Base-by-base conservation (phyloP, 2,329 filamentous ascomycete genomes). In the Domatiomyces catenatus region DNA sequence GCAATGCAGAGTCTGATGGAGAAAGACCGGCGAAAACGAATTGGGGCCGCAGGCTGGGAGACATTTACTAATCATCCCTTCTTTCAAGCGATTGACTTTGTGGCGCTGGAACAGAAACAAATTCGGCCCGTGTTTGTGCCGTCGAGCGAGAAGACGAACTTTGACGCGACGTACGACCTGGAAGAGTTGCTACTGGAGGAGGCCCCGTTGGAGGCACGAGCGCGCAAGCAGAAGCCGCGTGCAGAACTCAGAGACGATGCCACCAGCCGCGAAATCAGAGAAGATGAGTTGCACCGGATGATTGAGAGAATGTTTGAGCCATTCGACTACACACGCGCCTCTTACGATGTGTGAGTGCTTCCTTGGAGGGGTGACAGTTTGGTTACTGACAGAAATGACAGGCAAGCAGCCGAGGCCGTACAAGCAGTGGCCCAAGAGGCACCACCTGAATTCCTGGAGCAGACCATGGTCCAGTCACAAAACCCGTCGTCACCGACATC, bases 131-230 rank as follows among this genome's bases (percentile, higher is more conserved):
- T 96, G 2, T 98, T 98, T 64, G 78, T 84, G 18, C 92, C 92
- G 0, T 94, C 90, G 0, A 89, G 87, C 50, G 92, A 96, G 47
- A 98, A 98, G 75, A 96, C 92, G 2, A 98, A 98, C 65, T 98
- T 98, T 59, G 92, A 98, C 67, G 92, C 92, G 3, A 98, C 92
- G 0, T 96, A 98, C 64, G 92, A 98, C 66, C 71, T 98, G 48
- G 92, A 98, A 64, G 92, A 98, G 66, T 68, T 98, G 18, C 70
- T 98, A 1, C 69, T 98, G 44, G 92, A 98, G 67, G 92, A 98
- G 65, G 92, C 92, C 10, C 92, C 92, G 1, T 71, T 98, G 4
- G 92, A 98, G 67, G 92, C 92, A 50, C 77, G 92, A 61, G 88
- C 92, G 48, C 79, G 92, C 59, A 81, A 90, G 63, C 92, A 96